These are phyloP conservation scores for Piloderma croceum DNA, from an alignment of 768 basidiomycete species.

Conservation along the genomic window DNA sequence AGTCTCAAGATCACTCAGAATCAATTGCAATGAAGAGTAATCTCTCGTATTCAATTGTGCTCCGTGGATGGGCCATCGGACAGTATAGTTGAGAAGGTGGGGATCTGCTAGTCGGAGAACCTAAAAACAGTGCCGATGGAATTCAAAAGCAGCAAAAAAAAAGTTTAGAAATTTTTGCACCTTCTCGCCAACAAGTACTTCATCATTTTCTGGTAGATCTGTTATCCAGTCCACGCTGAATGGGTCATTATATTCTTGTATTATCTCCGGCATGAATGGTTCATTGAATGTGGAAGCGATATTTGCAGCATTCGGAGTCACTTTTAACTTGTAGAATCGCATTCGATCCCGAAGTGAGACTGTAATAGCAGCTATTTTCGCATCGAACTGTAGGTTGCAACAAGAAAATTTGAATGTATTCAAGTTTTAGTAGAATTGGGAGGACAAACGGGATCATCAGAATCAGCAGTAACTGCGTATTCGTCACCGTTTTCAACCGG, in stretches of 20 bases:
- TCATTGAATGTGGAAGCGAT: conserved; percentile 78
- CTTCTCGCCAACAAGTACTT: conserved; percentile 66
- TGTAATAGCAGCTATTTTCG: conserved; percentile 67
- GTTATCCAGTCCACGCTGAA: conserved; percentile 83
- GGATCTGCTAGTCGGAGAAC: conserved; percentile 71
- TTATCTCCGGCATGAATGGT: conserved; percentile 79
- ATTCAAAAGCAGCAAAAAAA: conserved; percentile 1
- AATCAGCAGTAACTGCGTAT: conserved; percentile 38
- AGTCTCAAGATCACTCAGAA: conserved; percentile 73
- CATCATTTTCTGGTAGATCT: conserved; percentile 40
- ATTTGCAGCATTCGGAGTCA: conserved; percentile 62
- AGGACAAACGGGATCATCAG: conserved; percentile 64
- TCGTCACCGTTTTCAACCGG: conserved; percentile 39
- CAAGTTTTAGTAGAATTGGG: too few relatives aligned
- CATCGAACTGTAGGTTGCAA: conserved; percentile 50
- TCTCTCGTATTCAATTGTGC: conserved; percentile 73
- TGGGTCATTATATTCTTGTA: conserved; percentile 79
- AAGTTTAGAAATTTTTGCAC: conserved; percentile 28
- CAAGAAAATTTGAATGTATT: not conserved
- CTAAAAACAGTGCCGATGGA: conserved; percentile 28
- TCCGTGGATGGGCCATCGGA: conserved; percentile 81
- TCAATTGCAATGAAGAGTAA: conserved; percentile 63
- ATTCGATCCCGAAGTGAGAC: conserved; percentile 74
- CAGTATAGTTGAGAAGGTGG: conserved; percentile 55
- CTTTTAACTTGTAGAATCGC: conserved; percentile 79